Conservation (phyloP, 345 rosid genomes). For the Limnanthes douglasii region DNA sequence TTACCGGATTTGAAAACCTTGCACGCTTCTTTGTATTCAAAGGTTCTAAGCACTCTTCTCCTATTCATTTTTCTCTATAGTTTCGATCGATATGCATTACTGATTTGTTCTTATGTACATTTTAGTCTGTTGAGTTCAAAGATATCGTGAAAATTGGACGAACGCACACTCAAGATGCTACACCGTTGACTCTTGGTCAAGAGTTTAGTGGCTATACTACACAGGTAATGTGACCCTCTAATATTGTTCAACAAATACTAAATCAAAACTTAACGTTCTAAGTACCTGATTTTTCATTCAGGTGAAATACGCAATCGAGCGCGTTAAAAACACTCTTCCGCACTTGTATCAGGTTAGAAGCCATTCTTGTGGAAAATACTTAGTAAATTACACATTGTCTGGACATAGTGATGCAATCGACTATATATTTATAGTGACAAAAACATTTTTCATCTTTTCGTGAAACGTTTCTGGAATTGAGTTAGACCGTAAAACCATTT, state of each 20-base stretch:
- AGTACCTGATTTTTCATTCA: conserved; percentile 13
- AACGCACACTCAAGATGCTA: conserved; percentile 97
- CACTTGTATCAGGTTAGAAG: conserved; percentile 72
- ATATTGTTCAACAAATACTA: neutral
- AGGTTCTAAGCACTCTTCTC: conserved; percentile 29
- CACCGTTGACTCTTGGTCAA: conserved; percentile 96
- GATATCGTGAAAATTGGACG: conserved; percentile 94
- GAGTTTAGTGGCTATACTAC: conserved; percentile 96
- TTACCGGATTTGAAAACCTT: conserved; percentile 59
- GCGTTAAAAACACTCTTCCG: conserved; percentile 61
- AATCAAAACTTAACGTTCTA: no score
- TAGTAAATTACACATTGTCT: no score
- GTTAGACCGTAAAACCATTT: no score
- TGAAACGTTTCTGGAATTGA: conserved; percentile 16
- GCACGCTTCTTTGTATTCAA: conserved; percentile 49
- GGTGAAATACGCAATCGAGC: conserved; percentile 81
- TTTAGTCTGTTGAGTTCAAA: conserved; percentile 60
- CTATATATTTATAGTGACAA: no score
- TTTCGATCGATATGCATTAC: no score
- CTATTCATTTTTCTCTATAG: no score
- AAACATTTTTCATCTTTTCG: conserved; percentile 2
- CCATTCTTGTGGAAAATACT: conserved; percentile 4
- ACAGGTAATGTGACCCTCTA: conserved; percentile 34
- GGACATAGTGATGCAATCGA: no score
- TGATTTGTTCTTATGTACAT: neutral